phyloP scores from a whole-genome alignment of 2,329 filamentous ascomycete genomes.

The Stemphylium beticola region DNA sequence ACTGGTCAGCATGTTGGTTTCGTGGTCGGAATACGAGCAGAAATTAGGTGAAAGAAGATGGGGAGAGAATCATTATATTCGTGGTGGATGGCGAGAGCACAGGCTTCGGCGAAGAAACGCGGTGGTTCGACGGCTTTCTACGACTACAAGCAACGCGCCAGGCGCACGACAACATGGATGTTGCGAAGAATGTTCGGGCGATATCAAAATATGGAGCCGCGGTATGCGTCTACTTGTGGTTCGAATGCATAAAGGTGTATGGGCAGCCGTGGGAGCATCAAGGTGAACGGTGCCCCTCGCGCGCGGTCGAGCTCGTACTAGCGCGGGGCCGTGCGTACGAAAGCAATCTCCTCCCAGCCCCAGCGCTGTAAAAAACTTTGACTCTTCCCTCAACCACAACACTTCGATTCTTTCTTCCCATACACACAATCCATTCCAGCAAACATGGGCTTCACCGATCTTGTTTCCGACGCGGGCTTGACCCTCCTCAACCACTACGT shows the following conservation, averaged over 20 bases:
- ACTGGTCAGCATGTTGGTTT: conserved; percentile 43
- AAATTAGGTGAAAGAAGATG: conserved; percentile 1
- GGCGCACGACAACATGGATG: conserved; percentile 4
- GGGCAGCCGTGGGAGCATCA: neutral
- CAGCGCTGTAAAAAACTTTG: conserved; percentile 22
- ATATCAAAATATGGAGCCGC: neutral
- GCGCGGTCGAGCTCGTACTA: conserved; percentile 20
- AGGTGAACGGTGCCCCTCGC: conserved; percentile 4
- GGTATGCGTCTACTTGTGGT: neutral
- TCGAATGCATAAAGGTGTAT: conserved; percentile 1
- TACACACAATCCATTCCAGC: conserved; percentile 21
- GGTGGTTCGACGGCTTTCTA: conserved; percentile 33
- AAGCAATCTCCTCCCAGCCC: conserved; percentile 26
- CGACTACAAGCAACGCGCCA: conserved; percentile 9
- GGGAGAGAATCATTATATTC: conserved; percentile 33
- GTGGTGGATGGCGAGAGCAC: conserved; percentile 24
- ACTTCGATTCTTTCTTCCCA: conserved; percentile 16
- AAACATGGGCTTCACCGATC: conserved; percentile 74
- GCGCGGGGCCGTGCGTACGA: conserved; percentile 19
- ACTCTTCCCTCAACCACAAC: conserved; percentile 24
- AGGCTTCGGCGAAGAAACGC: conserved; percentile 29
- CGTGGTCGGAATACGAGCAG: conserved; percentile 6
- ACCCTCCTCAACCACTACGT: conserved; percentile 75
- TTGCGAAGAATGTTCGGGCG: neutral
- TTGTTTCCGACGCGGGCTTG: conserved; percentile 70